Base-by-base conservation (phyloP, 1,284 basidiomycete species). In the Naganishia cerealis region DNA sequence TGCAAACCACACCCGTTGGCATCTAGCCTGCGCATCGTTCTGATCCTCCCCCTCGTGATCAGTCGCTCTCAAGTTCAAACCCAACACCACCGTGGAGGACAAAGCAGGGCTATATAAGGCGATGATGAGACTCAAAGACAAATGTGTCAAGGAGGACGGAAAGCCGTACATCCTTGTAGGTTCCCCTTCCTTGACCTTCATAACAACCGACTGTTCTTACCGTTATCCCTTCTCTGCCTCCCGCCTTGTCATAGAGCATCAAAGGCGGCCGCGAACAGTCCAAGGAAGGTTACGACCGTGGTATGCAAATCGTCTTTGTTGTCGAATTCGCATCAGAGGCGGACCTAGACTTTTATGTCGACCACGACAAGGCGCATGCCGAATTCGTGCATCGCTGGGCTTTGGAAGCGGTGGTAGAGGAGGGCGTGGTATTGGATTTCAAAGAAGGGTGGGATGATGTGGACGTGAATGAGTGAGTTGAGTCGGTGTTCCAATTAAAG, bases 151-250 rank as follows among this genome's bases (percentile, higher is more conserved):
- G 53, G 50, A 48, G 53, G 68, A 69, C 46, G 65, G 68, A 1
- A 66, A 69, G 24, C 63, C 68, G 9, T 66, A 66, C 65, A 69
- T 69, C 65, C 52, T 69, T 16, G 68, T 69, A 36, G 21, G 68
- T 65, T 39, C n/a, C 12, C 12, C 46, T 62, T 10, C 12, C n/a
- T 42, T 8, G 15, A 10, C n/a, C 15, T 18, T 39, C 16, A 8
- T 16, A 42, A 9, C 16, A 13, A 12, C 40, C 10, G 40, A 18
- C 40, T 9, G 40, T 13, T 42, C 10, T 18, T 42, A 5, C 55
- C 15, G 5, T 1, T 18, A 33, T 24, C 9, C 16, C 10, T 24
- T 21, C 21, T 10, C 39, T 9, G 21, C 18, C 36, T 50, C 43
- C 36, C 46, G 18, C 48, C 13, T 39, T 10, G 21, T 15, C 2